These are phyloP conservation scores for Quercus parvula DNA, from an alignment of 306 rosid genomes.

Conservation along the genomic window DNA sequence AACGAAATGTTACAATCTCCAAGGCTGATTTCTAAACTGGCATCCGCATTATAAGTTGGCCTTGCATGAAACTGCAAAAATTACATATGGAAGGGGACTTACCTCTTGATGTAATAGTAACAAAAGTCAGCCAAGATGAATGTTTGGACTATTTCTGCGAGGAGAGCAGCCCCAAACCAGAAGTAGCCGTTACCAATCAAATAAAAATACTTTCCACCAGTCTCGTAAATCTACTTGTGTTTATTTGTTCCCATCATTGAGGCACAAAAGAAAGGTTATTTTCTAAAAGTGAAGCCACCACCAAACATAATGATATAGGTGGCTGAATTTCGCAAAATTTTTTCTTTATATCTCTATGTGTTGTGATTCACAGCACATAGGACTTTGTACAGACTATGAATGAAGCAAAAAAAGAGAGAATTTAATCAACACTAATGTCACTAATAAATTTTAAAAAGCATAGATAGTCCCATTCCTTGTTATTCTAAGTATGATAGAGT, in stretches of 20 bases:
- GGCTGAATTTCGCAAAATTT: too few species aligned
- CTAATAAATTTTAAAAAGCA: too few species aligned
- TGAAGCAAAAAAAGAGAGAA: too few species aligned
- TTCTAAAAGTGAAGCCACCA: too few species aligned
- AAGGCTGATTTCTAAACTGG: slow-evolving; percentile 29
- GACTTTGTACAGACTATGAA: too few species aligned
- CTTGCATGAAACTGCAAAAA: slow-evolving; percentile 49
- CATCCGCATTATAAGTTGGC: slow-evolving; percentile 63
- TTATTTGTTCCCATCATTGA: not conserved
- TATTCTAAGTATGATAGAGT: too few species aligned
- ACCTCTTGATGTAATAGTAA: slow-evolving; percentile 67
- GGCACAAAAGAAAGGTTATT: not conserved
- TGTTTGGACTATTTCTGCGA: slow-evolving; percentile 62
- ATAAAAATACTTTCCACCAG: slow-evolving; percentile 37
- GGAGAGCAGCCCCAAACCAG: slow-evolving; percentile 54
- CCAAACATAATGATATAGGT: too few species aligned
- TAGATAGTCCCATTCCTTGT: too few species aligned
- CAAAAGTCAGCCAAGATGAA: slow-evolving; percentile 83
- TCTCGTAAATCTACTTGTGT: slow-evolving; percentile 49
- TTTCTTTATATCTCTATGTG: too few species aligned
- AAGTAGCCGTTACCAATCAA: slow-evolving; percentile 44
- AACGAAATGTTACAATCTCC: not conserved
- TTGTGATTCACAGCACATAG: too few species aligned
- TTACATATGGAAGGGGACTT: not conserved
- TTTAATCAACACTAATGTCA: too few species aligned